These are phyloP conservation scores for Microdochium paspali DNA, from an alignment of 2,329 filamentous ascomycete genomes.

Conservation along the genomic window DNA sequence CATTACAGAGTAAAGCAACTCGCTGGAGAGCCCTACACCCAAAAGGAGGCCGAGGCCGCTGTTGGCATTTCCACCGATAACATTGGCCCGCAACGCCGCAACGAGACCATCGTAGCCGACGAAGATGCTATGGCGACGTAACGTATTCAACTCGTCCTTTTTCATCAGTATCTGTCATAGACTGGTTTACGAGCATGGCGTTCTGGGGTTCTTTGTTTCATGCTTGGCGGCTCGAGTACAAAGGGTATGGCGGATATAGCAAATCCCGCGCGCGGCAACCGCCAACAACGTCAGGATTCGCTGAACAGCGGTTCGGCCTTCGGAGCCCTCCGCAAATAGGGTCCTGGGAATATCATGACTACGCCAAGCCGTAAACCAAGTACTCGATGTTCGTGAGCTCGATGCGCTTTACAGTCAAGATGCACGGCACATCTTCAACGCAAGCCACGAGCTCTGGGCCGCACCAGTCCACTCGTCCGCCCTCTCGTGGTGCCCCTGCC, in stretches of 20 bases:
- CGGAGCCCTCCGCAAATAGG: too few relatives aligned
- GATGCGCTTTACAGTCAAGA: not conserved
- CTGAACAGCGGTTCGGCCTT: too few relatives aligned
- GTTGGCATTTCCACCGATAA: conserved; percentile 65
- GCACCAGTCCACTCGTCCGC: conserved; percentile 34
- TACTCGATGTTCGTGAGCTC: too few relatives aligned
- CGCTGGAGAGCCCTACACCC: conserved; percentile 75
- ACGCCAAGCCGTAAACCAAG: too few relatives aligned
- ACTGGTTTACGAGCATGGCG: not conserved
- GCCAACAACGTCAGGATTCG: too few relatives aligned
- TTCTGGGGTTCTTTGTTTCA: not conserved
- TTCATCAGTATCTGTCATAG: not conserved
- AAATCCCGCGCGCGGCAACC: too few relatives aligned
- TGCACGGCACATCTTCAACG: conserved; percentile 21
- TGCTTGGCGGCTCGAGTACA: too few relatives aligned
- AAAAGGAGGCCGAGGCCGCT: conserved; percentile 77
- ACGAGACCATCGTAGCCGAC: conserved; percentile 17
- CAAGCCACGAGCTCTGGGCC: conserved; percentile 34
- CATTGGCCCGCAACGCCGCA: conserved; percentile 22
- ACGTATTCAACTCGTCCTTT: conserved; percentile 3
- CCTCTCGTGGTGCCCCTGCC: conserved; percentile 27
- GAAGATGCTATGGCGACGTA: conserved; percentile 28
- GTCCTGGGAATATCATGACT: too few relatives aligned
- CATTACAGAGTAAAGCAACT: conserved; percentile 64
- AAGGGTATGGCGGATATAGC: too few relatives aligned